Conservation (phyloP, 2,329 filamentous ascomycete species). For the Coleophoma cylindrospora region DNA sequence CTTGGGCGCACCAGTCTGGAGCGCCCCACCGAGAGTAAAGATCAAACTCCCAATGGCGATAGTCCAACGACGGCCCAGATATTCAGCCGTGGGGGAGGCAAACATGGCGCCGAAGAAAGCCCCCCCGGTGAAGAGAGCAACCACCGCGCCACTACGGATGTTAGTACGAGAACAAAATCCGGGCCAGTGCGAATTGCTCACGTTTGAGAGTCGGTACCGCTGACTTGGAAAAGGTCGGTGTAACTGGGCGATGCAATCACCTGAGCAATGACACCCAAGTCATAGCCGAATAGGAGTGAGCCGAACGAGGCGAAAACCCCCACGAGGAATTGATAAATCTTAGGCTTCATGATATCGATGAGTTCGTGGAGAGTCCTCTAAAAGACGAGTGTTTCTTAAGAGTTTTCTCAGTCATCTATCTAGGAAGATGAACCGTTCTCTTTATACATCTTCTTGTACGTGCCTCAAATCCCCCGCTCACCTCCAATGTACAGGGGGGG, state of each 20-base stretch:
- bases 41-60: slow-evolving; percentile 66
- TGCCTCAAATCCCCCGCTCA: no score
- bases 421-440: no score
- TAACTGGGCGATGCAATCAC: slow-evolving; percentile 42
- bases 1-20: slow-evolving; percentile 64
- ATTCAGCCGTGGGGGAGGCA: slow-evolving; percentile 44
- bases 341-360: slow-evolving; percentile 23
- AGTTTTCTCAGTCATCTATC: no score
- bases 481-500: no score
- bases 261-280: slow-evolving; percentile 36
- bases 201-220: slow-evolving; percentile 16
- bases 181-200: slow-evolving; percentile 8
- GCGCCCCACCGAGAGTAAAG: slow-evolving; percentile 65
- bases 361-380: no score
- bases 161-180: neutral
- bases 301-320: slow-evolving; percentile 48
- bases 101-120: slow-evolving; percentile 52
- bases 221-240: slow-evolving; percentile 30
- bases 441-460: no score
- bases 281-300: slow-evolving; percentile 50
- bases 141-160: slow-evolving; percentile 57
- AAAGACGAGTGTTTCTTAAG: no score
- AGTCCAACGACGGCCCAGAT: slow-evolving; percentile 63
- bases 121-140: slow-evolving; percentile 72
- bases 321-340: slow-evolving; percentile 30